A percentile compares a stretch with the other conserved stretches of the same genome.
These are phyloP conservation scores for Penicillium sp. DNA, from an alignment of 2,329 filamentous ascomycete genomes.

Conservation along the genomic window DNA sequence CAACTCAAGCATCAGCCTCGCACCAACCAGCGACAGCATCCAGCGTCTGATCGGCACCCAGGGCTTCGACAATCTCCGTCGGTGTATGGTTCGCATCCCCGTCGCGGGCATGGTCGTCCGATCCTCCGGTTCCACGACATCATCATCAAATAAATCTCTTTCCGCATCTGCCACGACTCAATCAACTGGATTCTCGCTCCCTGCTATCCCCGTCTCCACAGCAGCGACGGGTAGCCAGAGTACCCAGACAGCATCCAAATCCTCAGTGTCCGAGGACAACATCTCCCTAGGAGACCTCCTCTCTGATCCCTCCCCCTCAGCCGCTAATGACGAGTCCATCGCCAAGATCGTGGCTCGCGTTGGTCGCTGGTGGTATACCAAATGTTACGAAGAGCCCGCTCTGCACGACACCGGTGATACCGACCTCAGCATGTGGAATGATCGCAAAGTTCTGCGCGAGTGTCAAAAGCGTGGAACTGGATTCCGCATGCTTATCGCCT, in stretches of 20 bases:
- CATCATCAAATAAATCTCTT: conserved; percentile 46
- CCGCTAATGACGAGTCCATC: conserved; percentile 79
- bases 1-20: conserved; percentile 52
- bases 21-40: conserved; percentile 55
- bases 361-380: conserved; percentile 94
- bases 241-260: conserved; percentile 29
- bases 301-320: conserved; percentile 70
- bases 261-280: conserved; percentile 47
- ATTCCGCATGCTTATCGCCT: conserved; percentile 88
- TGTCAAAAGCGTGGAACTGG: conserved; percentile 87
- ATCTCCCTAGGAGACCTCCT: conserved; percentile 72
- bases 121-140: conserved; percentile 49
- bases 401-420: conserved; percentile 53
- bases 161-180: conserved; percentile 35
- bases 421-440: conserved; percentile 76
- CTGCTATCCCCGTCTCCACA: conserved; percentile 33
- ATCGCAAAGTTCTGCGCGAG: conserved; percentile 76
- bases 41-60: conserved; percentile 53
- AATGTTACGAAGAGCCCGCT: conserved; percentile 81
- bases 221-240: conserved; percentile 24
- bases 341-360: conserved; percentile 91
- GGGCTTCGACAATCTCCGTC: conserved; percentile 56
- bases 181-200: conserved; percentile 34
- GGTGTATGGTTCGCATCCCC: conserved; percentile 57
- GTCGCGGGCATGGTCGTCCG: conserved; percentile 53